Percentiles rank a stretch among this genome's conserved stretches.
These are phyloP conservation scores for Fusarium mangiferae DNA, from an alignment of 2,329 filamentous ascomycete species.

Conservation along the genomic window DNA sequence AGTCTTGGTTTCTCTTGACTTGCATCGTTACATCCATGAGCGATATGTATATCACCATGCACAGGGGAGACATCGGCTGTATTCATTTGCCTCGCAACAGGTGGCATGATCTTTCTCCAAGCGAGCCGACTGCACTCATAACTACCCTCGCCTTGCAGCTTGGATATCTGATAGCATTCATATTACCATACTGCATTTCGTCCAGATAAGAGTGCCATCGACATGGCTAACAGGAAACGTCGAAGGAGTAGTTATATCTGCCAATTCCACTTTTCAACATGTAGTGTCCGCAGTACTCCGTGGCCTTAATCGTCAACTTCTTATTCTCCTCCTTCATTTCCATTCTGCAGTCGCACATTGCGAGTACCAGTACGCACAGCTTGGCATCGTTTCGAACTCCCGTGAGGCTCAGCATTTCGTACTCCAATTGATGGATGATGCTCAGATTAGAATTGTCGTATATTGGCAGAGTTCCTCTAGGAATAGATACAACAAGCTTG, in stretches of 20 bases:
- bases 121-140: neutral
- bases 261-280: neutral
- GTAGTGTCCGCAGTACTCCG: neutral
- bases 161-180: neutral
- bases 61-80: neutral
- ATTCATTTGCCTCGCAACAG: neutral
- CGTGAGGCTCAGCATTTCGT: neutral
- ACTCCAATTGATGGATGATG: neutral
- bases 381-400: neutral
- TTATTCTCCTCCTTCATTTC: neutral
- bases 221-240: neutral
- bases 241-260: neutral
- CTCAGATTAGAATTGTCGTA: neutral
- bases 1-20: neutral
- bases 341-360: neutral
- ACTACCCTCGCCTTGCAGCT: neutral
- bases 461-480: neutral
- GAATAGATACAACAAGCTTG: accelerated
- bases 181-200: neutral
- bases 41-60: neutral
- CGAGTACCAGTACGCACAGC: neutral
- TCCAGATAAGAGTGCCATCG: too few relatives aligned
- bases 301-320: neutral
- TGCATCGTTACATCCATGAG: neutral
- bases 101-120: neutral